These are phyloP conservation scores for Cynanchum wilfordii DNA, from an alignment of 257 asterid genomes.

Conservation along the genomic window DNA sequence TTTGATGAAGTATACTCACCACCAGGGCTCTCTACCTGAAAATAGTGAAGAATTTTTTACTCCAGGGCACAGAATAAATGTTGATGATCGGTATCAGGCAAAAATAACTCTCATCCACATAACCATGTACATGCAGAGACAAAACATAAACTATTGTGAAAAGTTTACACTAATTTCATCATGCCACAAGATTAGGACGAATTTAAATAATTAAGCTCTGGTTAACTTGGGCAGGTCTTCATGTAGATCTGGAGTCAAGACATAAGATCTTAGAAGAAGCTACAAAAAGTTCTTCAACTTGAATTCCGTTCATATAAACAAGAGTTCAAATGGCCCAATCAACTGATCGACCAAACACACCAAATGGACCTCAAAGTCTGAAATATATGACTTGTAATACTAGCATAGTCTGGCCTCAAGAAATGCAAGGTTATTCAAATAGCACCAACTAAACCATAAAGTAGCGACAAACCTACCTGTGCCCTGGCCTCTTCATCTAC, in stretches of 20 bases:
- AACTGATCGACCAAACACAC: background rate
- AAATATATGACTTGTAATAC: background rate
- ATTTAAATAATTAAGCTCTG: background rate
- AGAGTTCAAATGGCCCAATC: background rate
- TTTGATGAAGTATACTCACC: constrained; percentile 68
- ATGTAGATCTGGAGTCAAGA: no score
- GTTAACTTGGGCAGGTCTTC: background rate
- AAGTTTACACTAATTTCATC: background rate
- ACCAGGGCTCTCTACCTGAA: constrained; percentile 62
- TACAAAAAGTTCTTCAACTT: background rate
- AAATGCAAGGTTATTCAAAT: background rate
- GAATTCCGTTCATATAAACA: background rate
- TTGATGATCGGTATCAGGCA: background rate
- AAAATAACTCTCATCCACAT: background rate
- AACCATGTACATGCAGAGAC: background rate
- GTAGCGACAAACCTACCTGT: constrained; percentile 38
- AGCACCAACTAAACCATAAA: background rate
- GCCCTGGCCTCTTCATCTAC: constrained; percentile 51
- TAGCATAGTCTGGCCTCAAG: background rate
- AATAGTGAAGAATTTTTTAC: constrained; percentile 10
- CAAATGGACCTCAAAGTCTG: background rate
- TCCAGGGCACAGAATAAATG: background rate
- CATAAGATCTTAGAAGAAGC: background rate
- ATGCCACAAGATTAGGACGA: background rate
- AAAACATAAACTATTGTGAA: background rate